Evolutionary conservation across 208 protist genomes (phyloP), one percentile per base, ranked within the genome.

Genomic region (Wallacemonas sp.): DNA sequence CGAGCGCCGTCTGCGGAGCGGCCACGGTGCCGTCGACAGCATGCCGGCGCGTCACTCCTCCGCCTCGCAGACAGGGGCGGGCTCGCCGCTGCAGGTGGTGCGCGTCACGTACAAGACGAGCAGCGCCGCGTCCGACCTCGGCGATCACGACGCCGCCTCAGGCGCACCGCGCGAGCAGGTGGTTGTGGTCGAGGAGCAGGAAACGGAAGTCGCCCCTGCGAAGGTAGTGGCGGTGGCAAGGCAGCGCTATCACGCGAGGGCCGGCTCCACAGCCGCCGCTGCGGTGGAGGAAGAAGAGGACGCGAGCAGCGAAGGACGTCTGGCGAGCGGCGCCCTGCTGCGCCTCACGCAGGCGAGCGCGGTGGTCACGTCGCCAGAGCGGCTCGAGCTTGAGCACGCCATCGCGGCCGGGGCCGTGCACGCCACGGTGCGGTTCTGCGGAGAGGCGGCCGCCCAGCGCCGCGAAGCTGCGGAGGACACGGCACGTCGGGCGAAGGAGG

Each of bases 401-500:
- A 5, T 59, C 12, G 52, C 52, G 3, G 4, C 1, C 12, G 31
- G 61, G 38, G 45, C 52, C 42, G 41, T 63, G 23, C n/a, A 28
- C 18, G 55, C n/a, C 23, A 41, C 42, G 28, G 20, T 67, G 3
- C 50, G 20, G 18, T 67, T 69, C 57, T 39, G 41, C 28, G 74
- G 69, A 41, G 25, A 64, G 26, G 57, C 46, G 38, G 67, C 45
- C 10, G 41, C 63, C n/a, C 42, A 38, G 32, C 31, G 54, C 8
- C 65, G 61, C 18, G 65, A 71, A 14, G 54, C 39, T 8, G 66
- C 36, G 2, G 54, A 65, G 5, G 57, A 52, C 31, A 36, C 28
- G 20, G 64, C 49, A 28, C 63, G 39, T 25, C 70, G 77, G 36
- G 62, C 66, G 42, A 67, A 64, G 4, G 62, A 79, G 67, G 74